Base-by-base conservation (phyloP, 2,329 filamentous ascomycete genomes). In the Trichophyton benhamiae region DNA sequence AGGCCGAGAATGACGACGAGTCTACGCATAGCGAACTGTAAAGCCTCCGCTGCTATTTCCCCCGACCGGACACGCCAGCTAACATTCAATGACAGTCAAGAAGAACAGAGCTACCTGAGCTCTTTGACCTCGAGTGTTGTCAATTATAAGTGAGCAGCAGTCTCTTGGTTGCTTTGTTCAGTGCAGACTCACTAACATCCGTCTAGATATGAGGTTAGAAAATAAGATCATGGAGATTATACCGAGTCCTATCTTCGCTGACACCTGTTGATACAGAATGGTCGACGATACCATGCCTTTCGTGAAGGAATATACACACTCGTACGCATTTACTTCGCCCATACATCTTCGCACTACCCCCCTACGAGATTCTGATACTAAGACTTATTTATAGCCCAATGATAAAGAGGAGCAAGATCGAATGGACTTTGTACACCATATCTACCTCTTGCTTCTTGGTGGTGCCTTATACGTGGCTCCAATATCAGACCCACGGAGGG, bases 341-440 rank as follows among this genome's bases (percentile, higher is more conserved):
- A 15, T 42, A 17, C 13, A 1, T n/a, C 7, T 44, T 4, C 7
- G n/a, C 2, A 15, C 52, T 3, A 17, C 5, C 3, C n/a, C 30
- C 13, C 52, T 38, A 30, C 15, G 22, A 27, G 6, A 36, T 4
- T 3, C 7, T 13, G 33, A n/a, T 55, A 17, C 30, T 49, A 36
- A 48, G 15, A 42, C 6, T 42, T 52, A n/a, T 36, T 58, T n/a
- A 60, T 61, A 42, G 49, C 62, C 62, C 3, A 64, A 64, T 33
- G 63, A 64, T 36, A 61, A 64, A 46, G 59, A 60, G 44, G 63
- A 64, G 52, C 63, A 64, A 57, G 63, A 64, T 20, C 58, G 63
- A 5, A 49, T 64, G 36, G 80, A 84, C 63, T 71, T 81, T 65
- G 78, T 81, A 65, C 80, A 83, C 69, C 77, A 82, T 66, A 76